Evolutionary conservation across 441 rosid species (phyloP), one percentile per base, ranked within the genome.

Genomic region (Aquilaria agallochum): DNA sequence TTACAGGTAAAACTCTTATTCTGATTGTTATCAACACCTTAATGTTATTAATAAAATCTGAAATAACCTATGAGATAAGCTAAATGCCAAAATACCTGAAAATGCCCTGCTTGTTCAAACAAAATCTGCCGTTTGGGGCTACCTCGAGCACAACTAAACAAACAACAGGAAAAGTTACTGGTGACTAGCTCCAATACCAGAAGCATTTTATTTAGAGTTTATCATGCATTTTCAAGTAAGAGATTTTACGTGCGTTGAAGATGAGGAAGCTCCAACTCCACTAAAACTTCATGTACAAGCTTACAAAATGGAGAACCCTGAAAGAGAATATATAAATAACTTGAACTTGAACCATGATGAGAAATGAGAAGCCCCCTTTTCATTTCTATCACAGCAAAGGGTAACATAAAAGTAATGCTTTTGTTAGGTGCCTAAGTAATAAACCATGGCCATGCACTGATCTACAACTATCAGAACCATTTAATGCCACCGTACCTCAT

Each of bases 221-320:
- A 42, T 60, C 20, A 44, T 50, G 31, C n/a, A 46, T 45, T 44
- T 31, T 48, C 50, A 62, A 62, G 36, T 62, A 13, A 31, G 9
- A 46, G 65, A 51, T 11, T 75, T 72, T 70, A 94, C 97, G 92
- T 87, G 75, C 68, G 83, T 31, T 75, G 75, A 47, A 90, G 71
- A 78, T 94, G 93, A 5, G 97, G 96, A 44, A 94, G 70, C 75
- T 89, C 97, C 55, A 90, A 73, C 71, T 90, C 98, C 40, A 90
- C 97, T 51, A 94, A 85, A 59, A 71, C 88, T 80, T 94, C 97
- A 1, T 92, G 89, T 33, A 79, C 95, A 64, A 87, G 68, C 75
- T 90, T 90, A 76, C 95, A 94, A 68, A 90, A 87, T 34, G 98
- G 97, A 10, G 93, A 94, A 62, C 87, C 91, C 97, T 90, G 71